Conservation (phyloP, 179 eudicot genomes). For the Vitellaria paradoxa region DNA sequence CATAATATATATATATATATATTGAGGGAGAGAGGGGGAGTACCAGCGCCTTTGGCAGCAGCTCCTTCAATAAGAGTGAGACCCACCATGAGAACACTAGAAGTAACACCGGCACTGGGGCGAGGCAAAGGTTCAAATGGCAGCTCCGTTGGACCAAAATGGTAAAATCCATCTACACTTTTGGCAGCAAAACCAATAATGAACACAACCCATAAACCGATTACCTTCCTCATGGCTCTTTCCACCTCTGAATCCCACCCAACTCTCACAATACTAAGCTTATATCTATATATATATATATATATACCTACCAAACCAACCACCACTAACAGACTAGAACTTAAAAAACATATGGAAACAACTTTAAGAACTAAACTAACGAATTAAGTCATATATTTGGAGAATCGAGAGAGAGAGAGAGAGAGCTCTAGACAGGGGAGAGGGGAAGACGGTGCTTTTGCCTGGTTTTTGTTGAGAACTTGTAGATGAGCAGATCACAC, state of each 20-base stretch:
- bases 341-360: background rate
- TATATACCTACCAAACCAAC: background rate
- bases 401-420: background rate
- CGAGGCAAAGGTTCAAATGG: constrained; percentile 19
- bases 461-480: background rate
- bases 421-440: no score
- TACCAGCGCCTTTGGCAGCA: constrained; percentile 73
- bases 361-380: background rate
- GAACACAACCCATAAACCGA: constrained; percentile 9
- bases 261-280: background rate
- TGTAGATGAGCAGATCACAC: no score
- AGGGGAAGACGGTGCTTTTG: background rate
- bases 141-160: constrained; percentile 20
- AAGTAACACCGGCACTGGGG: constrained; percentile 9
- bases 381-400: background rate
- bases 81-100: constrained; percentile 46
- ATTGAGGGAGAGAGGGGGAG: background rate
- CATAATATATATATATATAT: no score
- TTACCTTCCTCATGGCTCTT: constrained; percentile 14
- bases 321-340: background rate
- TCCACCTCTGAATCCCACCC: background rate
- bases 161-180: constrained; percentile 14
- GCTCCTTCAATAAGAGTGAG: constrained; percentile 61
- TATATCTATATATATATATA: background rate
- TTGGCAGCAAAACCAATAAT: constrained; percentile 9